phyloP scores from a whole-genome alignment of 306 rosid genomes.

The Fagus sylvatica region DNA sequence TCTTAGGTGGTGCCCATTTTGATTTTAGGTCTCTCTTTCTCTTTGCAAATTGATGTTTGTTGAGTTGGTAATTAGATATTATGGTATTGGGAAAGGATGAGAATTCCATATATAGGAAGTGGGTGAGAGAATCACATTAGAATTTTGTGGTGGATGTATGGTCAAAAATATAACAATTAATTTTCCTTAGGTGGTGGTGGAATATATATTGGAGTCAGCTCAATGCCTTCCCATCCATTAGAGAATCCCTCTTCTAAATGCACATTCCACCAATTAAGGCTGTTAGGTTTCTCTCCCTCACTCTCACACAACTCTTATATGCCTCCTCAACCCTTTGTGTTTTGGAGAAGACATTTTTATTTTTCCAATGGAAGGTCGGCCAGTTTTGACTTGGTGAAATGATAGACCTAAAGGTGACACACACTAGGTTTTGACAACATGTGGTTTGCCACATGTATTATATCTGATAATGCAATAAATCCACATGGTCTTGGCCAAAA shows the following conservation, averaged over 20 bases:
- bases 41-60: constrained; percentile 22
- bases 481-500: constrained; percentile 24
- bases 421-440: constrained; percentile 25
- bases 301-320: constrained; percentile 11
- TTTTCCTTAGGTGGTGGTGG: constrained; percentile 40
- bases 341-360: constrained; percentile 27
- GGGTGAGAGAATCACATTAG: constrained; percentile 28
- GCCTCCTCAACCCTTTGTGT: constrained; percentile 29
- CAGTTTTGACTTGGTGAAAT: constrained; percentile 48
- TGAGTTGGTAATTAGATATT: constrained; percentile 43
- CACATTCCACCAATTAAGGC: constrained; percentile 41
- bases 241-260: constrained; percentile 24
- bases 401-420: constrained; percentile 30
- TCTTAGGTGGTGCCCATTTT: constrained; percentile 29
- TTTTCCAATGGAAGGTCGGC: constrained; percentile 29
- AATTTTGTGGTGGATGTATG: constrained; percentile 50
- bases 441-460: constrained; percentile 36
- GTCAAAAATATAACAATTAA: constrained; percentile 53
- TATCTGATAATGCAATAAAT: constrained; percentile 25
- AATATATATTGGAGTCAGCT: constrained; percentile 60
- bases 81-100: constrained; percentile 50
- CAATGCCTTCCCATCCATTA: constrained; percentile 44
- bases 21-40: neutral
- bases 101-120: constrained; percentile 52
- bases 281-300: constrained; percentile 11